Percentiles rank a stretch among this genome's conserved stretches.
These are phyloP conservation scores for Pisolithus tinctorius DNA, from an alignment of 768 basidiomycete species.

Conservation along the genomic window DNA sequence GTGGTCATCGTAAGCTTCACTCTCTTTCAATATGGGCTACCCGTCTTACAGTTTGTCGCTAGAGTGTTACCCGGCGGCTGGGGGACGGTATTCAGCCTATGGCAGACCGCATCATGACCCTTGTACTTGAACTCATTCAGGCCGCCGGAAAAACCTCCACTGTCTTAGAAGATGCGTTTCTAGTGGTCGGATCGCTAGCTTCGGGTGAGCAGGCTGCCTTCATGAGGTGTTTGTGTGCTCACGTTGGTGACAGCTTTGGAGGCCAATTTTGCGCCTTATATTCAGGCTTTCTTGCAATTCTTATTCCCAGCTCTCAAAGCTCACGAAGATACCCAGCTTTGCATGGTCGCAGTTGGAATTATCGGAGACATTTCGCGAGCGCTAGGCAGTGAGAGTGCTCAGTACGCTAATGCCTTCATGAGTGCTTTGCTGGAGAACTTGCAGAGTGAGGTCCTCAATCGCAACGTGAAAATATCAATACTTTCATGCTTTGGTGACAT, in stretches of 20 bases:
- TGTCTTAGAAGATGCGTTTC: slow-evolving; percentile 92
- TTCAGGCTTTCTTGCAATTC: slow-evolving; percentile 77
- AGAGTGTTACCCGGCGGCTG: slow-evolving; percentile 85
- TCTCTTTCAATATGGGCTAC: neutral
- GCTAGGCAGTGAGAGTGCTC: slow-evolving; percentile 73
- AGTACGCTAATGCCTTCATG: slow-evolving; percentile 89
- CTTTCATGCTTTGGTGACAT: slow-evolving; percentile 95
- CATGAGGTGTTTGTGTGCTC: slow-evolving; percentile 2
- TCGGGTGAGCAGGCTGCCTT: slow-evolving; percentile 39
- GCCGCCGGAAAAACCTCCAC: slow-evolving; percentile 90
- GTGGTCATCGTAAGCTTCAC: slow-evolving; percentile 66
- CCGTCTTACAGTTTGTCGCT: slow-evolving; percentile 5
- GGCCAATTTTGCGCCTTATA: slow-evolving; percentile 71
- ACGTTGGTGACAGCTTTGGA: slow-evolving; percentile 55
- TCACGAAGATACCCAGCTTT: slow-evolving; percentile 92
- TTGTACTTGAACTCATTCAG: slow-evolving; percentile 77
- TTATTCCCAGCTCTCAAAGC: slow-evolving; percentile 85
- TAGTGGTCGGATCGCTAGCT: slow-evolving; percentile 84
- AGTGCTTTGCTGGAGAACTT: slow-evolving; percentile 85
- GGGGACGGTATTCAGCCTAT: slow-evolving; percentile 77
- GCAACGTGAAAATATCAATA: slow-evolving; percentile 96
- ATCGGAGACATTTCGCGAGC: slow-evolving; percentile 97
- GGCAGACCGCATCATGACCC: slow-evolving; percentile 93
- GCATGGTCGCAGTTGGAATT: slow-evolving; percentile 91
- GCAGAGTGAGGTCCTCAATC: slow-evolving; percentile 82